Evolutionary conservation across 2,329 filamentous ascomycete genomes (phyloP), one percentile per base, ranked within the genome.

Genomic region (Boeremia exigua): DNA sequence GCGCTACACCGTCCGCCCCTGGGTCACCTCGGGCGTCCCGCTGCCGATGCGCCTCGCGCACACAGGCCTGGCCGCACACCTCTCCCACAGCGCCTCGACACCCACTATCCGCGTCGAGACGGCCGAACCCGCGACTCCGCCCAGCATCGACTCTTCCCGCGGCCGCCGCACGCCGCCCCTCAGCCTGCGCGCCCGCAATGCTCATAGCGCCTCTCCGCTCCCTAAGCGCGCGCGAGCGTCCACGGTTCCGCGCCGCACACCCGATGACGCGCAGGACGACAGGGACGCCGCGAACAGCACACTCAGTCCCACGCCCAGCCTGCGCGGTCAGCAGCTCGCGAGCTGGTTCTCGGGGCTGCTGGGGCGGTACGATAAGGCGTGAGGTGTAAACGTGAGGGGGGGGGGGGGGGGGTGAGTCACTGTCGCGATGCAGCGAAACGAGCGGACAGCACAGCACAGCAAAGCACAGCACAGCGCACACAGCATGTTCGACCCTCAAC

Each of bases 261-360:
- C 17, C 17, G 2, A 52, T 38, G 32, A 44, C 27, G 19, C 38
- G 11, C 48, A 53, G 46, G 49, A 9, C 33, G 53, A 9, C 9
- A 11, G 32, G 15, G 25, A 23, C 43, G 49, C 62, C 17, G 12
- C 66, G 4, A 70, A 67, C 30, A 61, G 68, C 44, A 63, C 70
- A 12, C 66, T 67, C 7, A 71, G 68, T 34, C 62, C 67, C 43
- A 61, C 70, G 15, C 65, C 66, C 1, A 68, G 63, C 34, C 58
- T 63, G 43, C 56, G 56, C n/a, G 62, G 66, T 2, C 72, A 68
- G 59, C 68, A 73, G 14, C 39, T 74, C n/a, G 56, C 69, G 6
- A 66, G 36, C 23, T 74, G 72, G 72, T 62, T 75, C 17, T 73
- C 72, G 1, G 71, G 68, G 2, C 48, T 75, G 15, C 37, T 74